Evolutionary conservation across 345 rosid genomes (phyloP).

Genomic region (Brassica juncea): DNA sequence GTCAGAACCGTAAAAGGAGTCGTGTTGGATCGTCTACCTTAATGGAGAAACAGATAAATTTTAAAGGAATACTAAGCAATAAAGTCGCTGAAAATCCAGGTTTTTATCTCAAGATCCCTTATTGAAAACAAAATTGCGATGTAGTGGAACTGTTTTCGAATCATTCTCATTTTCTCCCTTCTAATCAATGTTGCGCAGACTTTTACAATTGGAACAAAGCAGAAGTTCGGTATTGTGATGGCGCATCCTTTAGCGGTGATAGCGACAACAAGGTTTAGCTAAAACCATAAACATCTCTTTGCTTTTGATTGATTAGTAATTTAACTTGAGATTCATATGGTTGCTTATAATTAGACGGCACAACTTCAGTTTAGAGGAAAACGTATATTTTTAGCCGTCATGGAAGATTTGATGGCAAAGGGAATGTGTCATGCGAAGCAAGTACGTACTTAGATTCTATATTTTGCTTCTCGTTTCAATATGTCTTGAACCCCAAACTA

Average conservation of each 20-base stretch:
- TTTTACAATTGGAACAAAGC: not conserved
- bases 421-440: not conserved
- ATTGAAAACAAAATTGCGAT: not conserved
- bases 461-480: not conserved
- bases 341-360: not conserved
- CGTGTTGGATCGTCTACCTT: not conserved
- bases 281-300: not conserved
- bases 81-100: slow-evolving; percentile 1
- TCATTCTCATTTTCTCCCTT: not conserved
- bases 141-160: not conserved
- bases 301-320: not conserved
- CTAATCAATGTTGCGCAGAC: not conserved
- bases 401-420: not conserved
- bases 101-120: not conserved
- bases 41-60: not conserved
- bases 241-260: not conserved
- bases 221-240: not conserved
- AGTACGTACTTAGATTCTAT: not conserved
- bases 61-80: not conserved
- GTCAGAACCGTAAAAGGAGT: not conserved
- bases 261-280: slow-evolving; percentile 1
- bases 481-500: not conserved
- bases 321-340: not conserved
- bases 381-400: not conserved
- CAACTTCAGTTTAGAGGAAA: not conserved